phyloP scores from a whole-genome alignment of 345 rosid species.

The Salix purpurea region DNA sequence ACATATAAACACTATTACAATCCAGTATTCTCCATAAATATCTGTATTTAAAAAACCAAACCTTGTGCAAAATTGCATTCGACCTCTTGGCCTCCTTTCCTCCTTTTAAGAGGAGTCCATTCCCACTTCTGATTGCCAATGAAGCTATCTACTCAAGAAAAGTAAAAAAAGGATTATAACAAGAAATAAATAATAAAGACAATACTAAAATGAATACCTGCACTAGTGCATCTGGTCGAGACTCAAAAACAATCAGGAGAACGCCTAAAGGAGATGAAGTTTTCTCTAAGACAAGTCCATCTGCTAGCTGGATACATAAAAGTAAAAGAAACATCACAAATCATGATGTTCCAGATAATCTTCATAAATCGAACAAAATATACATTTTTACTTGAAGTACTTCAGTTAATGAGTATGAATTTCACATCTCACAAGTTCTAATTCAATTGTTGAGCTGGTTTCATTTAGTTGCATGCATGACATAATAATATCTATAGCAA shows the following conservation, averaged over 20 bases:
- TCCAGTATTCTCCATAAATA: not conserved
- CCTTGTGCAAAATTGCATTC: constrained; percentile 95
- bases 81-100: constrained; percentile 94
- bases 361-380: not conserved
- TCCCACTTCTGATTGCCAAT: constrained; percentile 93
- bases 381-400: not conserved
- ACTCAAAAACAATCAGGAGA: constrained; percentile 90
- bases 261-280: constrained; percentile 95
- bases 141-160: constrained; percentile 76
- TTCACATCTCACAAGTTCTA: not conserved
- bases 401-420: not conserved
- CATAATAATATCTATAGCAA: not conserved
- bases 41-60: constrained; percentile 13
- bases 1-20: not conserved
- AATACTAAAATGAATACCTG: constrained; percentile 52
- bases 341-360: not conserved
- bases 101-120: constrained; percentile 89
- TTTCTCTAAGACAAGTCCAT: constrained; percentile 90
- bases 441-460: not conserved
- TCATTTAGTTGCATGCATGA: not conserved
- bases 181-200: not conserved
- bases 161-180: not conserved
- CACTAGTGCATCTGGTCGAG: constrained; percentile 95
- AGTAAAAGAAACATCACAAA: constrained; percentile 14
- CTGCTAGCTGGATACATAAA: constrained; percentile 62